phyloP scores from a whole-genome alignment of 768 basidiomycete species.

The Leccinum boreale region DNA sequence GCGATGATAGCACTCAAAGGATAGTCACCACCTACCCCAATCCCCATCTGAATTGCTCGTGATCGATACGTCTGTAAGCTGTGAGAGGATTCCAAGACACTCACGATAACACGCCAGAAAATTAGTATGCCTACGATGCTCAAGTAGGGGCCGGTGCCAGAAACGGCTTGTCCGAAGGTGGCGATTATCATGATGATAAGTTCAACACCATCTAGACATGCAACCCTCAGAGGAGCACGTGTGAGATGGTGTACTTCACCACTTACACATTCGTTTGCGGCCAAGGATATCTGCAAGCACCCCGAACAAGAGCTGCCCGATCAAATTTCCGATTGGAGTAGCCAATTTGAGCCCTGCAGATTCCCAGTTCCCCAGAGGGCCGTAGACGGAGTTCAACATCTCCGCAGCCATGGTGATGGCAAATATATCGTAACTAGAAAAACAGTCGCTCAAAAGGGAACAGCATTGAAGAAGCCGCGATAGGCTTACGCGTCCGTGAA shows the following conservation, averaged over 20 bases:
- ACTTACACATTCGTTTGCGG: conserved; percentile 73
- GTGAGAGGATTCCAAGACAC: conserved; percentile 2
- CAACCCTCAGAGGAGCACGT: background rate
- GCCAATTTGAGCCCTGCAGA: conserved; percentile 74
- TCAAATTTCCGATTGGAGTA: conserved; percentile 67
- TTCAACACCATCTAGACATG: conserved; percentile 39
- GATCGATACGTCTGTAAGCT: background rate
- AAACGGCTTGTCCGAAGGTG: conserved; percentile 76
- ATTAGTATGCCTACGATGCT: conserved; percentile 68
- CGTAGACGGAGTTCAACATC: conserved; percentile 82
- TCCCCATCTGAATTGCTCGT: conserved; percentile 55
- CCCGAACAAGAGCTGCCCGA: conserved; percentile 73
- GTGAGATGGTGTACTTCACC: background rate
- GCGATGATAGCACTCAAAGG: conserved; percentile 79
- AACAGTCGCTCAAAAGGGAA: background rate
- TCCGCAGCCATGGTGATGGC: conserved; percentile 79
- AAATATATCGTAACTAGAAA: conserved; percentile 66
- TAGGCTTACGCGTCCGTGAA: conserved; percentile 72
- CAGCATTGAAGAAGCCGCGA: background rate
- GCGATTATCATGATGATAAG: conserved; percentile 74
- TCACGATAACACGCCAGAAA: conserved; percentile 72
- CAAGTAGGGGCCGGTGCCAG: conserved; percentile 59
- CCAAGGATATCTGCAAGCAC: conserved; percentile 73
- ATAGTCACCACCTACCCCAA: conserved; percentile 86
- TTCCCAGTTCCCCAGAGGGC: conserved; percentile 37